Base-by-base conservation (phyloP, 352 stramenopile species). In the Phytophthora pluvialis region DNA sequence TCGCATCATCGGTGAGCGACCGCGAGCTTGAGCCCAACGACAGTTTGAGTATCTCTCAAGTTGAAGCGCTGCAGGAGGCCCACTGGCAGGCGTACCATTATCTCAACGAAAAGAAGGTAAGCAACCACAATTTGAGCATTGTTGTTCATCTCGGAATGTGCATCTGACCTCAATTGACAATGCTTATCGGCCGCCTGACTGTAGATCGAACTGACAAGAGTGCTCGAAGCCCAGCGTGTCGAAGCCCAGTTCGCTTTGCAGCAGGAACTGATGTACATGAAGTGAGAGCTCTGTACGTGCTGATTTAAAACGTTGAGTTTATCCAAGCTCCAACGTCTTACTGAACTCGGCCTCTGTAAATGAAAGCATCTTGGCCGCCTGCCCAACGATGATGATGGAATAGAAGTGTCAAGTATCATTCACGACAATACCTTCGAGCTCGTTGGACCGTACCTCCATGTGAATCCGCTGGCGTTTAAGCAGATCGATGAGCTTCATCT, bases 401-500 rank as follows among this genome's bases (percentile, higher is more conserved):
- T 53, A 61, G 3, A 62, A 52, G 48, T 61, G 61, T 63, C 31
- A 64, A 60, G n/a, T 38, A 50, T 2, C 45, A 49, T 36, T 40
- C 3, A 42, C 11, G 15, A 9, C 6, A 40, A 11, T 11, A 10
- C 18, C 31, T 40, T 51, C 28, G 4, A 47, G 5, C 29, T 40
- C 38, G 5, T 43, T 10, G 25, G 4, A n/a, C 42, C 44, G 6
- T 60, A 91, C 81, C 73, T 95, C 86, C 78, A 95, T 90, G 70
- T 95, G 86, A 56, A 95, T 90, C 36, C 86, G 84, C 64, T 95
- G 86, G 10, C 86, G 80, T 46, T 91, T 95, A 36, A 95, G 77
- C 44, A 95, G n/a, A 29, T 94, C 86, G 44, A 94, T 93, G 32
- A 94, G 80, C 56, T 93, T 93, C 77, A 93, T 91, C 53, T 95